Evolutionary conservation across 2,329 filamentous ascomycete species (phyloP).

Genomic region (Fragosphaeria purpurea): DNA sequence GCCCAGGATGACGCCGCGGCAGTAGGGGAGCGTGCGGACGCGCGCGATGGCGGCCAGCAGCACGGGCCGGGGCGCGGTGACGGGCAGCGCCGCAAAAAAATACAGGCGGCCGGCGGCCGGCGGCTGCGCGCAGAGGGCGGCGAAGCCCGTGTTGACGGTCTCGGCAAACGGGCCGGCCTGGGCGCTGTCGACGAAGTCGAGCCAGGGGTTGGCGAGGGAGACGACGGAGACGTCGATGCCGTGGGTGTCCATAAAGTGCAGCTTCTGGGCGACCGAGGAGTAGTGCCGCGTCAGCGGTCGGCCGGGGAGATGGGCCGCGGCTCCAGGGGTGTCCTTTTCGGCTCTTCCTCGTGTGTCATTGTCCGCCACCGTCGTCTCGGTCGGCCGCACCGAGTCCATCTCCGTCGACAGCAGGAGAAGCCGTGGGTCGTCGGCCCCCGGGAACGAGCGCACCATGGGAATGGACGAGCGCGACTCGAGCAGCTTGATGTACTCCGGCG

Average conservation of each 20-base stretch:
- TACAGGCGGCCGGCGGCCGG: slow-evolving; percentile 64
- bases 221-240: slow-evolving; percentile 74
- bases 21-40: slow-evolving; percentile 51
- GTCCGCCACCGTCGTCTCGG: slow-evolving; percentile 25
- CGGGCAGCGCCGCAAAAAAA: slow-evolving; percentile 73
- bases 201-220: slow-evolving; percentile 86
- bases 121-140: slow-evolving; percentile 56
- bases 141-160: slow-evolving; percentile 69
- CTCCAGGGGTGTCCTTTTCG: slow-evolving; percentile 38
- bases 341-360: not conserved
- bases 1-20: slow-evolving; percentile 80
- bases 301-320: slow-evolving; percentile 43
- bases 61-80: slow-evolving; percentile 54
- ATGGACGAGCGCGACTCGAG: slow-evolving; percentile 51
- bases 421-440: slow-evolving; percentile 40
- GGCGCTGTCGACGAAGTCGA: slow-evolving; percentile 63
- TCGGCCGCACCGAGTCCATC: slow-evolving; percentile 34
- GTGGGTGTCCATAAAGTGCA: slow-evolving; percentile 82
- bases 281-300: slow-evolving; percentile 78
- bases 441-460: slow-evolving; percentile 61
- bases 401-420: slow-evolving; percentile 52
- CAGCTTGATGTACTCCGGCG: slow-evolving; percentile 51
- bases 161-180: slow-evolving; percentile 55
- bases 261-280: slow-evolving; percentile 67
- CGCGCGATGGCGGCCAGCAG: slow-evolving; percentile 57